These are phyloP conservation scores for Xenoacremonium recifei DNA, from an alignment of 2,329 filamentous ascomycete genomes.

Conservation along the genomic window DNA sequence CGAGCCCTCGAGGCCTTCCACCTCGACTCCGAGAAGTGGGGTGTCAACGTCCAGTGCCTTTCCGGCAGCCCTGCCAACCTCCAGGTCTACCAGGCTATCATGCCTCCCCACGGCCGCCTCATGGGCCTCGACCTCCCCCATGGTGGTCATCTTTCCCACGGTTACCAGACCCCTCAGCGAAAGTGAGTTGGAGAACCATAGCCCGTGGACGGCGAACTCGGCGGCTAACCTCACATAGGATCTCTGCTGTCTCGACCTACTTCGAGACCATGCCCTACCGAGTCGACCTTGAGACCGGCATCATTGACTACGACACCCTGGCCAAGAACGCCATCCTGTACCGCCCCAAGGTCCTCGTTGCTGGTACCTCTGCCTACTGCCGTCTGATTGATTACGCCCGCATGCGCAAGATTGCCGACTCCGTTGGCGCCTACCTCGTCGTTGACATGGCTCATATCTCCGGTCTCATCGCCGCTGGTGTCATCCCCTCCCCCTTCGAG, in stretches of 20 bases:
- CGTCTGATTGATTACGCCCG: slow-evolving; percentile 94
- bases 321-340: slow-evolving; percentile 89
- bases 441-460: slow-evolving; percentile 99
- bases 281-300: slow-evolving; percentile 81
- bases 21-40: slow-evolving; percentile 85
- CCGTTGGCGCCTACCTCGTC: slow-evolving; percentile 89
- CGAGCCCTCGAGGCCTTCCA: slow-evolving; percentile 91
- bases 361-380: slow-evolving; percentile 97
- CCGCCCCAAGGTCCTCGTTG: slow-evolving; percentile 93
- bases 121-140: slow-evolving; percentile 97
- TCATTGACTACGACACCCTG: slow-evolving; percentile 95
- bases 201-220: neutral
- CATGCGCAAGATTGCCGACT: slow-evolving; percentile 95
- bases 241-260: slow-evolving; percentile 97
- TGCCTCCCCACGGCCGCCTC: slow-evolving; percentile 90
- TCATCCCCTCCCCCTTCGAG: slow-evolving; percentile 90
- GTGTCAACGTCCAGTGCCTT: slow-evolving; percentile 96
- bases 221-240: slow-evolving; percentile 46
- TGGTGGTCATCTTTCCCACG: slow-evolving; percentile 92
- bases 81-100: slow-evolving; percentile 96
- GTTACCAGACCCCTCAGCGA: slow-evolving; percentile 92
- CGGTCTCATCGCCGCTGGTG: slow-evolving; percentile 86
- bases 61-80: slow-evolving; percentile 94
- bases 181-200: slow-evolving; percentile 58
- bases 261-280: slow-evolving; percentile 99